Evolutionary conservation across 192 early-diverging fungal genomes (phyloP).

Genomic region (Podila minutissima): DNA sequence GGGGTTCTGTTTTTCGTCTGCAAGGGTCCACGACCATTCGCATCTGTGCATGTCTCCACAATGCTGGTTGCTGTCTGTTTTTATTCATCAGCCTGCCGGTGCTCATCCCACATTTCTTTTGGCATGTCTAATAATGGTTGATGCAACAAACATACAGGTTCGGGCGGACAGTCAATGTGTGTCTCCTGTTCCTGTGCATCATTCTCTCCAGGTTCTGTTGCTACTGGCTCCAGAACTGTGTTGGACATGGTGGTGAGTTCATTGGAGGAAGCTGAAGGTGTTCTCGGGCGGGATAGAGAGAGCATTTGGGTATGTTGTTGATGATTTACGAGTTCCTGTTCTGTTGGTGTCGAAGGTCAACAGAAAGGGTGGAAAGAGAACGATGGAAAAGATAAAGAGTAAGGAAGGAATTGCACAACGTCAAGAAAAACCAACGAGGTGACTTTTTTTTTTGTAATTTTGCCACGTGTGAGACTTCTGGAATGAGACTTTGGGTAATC

Average conservation of each 20-base stretch:
- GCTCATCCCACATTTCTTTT: neutral
- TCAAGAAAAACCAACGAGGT: too few species aligned
- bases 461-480: neutral
- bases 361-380: neutral
- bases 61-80: neutral
- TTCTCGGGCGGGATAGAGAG: too few species aligned
- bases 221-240: neutral
- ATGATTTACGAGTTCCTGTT: neutral
- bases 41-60: neutral
- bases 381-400: neutral
- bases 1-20: too few species aligned
- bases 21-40: neutral
- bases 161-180: constrained; percentile 11
- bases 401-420: neutral
- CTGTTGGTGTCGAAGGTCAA: neutral
- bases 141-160: constrained; percentile 19
- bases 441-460: too few species aligned
- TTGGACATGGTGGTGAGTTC: neutral
- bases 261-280: too few species aligned
- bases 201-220: neutral
- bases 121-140: too few species aligned
- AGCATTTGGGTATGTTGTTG: too few species aligned
- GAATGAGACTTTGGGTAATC: too few species aligned
- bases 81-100: neutral
- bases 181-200: neutral